Percentiles rank a stretch among this genome's conserved stretches.
Conservation (phyloP, 2,329 filamentous ascomycete species). For the Cadophora sp. region DNA sequence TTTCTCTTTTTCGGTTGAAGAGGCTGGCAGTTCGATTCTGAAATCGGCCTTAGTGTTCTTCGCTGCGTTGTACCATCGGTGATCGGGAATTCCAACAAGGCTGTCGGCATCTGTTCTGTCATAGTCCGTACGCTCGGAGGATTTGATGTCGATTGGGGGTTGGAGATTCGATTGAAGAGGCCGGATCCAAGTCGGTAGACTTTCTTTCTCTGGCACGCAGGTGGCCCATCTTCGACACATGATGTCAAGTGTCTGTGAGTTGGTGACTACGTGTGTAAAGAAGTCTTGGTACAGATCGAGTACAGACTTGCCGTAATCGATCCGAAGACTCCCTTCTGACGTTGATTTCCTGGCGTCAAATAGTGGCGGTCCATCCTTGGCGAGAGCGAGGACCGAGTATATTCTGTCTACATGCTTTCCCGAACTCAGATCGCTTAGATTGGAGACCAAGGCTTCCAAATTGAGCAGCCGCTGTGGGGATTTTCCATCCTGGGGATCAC, state of each 20-base stretch:
- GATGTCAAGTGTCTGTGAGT: slow-evolving; percentile 24
- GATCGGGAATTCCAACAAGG: slow-evolving; percentile 25
- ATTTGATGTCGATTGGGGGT: slow-evolving; percentile 16
- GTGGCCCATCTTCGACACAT: slow-evolving; percentile 28
- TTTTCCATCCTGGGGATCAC: background rate
- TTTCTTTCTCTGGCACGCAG: slow-evolving; percentile 22
- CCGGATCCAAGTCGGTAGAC: slow-evolving; percentile 25
- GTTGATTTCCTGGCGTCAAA: background rate
- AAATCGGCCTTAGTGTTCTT: slow-evolving; percentile 5
- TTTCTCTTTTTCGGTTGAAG: background rate
- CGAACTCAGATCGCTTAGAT: slow-evolving; percentile 19
- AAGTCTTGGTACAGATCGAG: slow-evolving; percentile 28
- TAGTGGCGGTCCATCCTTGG: slow-evolving; percentile 23
- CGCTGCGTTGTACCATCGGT: slow-evolving; percentile 24
- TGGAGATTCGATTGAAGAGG: slow-evolving; percentile 23
- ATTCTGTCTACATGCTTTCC: slow-evolving; percentile 25
- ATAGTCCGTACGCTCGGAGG: slow-evolving; percentile 8
- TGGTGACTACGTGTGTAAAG: slow-evolving; percentile 20
- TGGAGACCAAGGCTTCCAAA: slow-evolving; percentile 27
- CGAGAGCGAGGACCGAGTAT: slow-evolving; percentile 26
- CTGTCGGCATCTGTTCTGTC: slow-evolving; percentile 24
- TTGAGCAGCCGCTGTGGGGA: slow-evolving; percentile 18
- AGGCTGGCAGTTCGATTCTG: background rate
- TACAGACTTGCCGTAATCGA: slow-evolving; percentile 20
- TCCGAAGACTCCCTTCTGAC: background rate